Percentiles rank a stretch among this genome's conserved stretches.
These are phyloP conservation scores for Colletotrichum eremochloae DNA, from an alignment of 2,329 filamentous ascomycete species.

Conservation along the genomic window DNA sequence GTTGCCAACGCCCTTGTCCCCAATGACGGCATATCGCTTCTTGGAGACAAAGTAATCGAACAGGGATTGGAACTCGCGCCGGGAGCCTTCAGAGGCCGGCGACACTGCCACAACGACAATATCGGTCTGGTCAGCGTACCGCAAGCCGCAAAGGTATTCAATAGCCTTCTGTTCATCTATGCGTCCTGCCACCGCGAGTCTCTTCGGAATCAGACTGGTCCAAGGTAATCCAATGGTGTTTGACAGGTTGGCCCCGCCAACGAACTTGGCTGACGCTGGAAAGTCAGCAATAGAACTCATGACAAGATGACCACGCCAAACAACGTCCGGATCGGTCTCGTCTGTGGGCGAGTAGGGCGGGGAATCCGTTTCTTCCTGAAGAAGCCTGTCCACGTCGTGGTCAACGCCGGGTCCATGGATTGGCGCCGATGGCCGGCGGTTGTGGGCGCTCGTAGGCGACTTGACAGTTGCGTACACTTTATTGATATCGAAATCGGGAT, in stretches of 20 bases:
- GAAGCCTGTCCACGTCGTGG: constrained; percentile 88
- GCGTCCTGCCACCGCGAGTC: constrained; percentile 80
- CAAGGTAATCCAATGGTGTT: constrained; percentile 69
- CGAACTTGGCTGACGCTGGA: constrained; percentile 81
- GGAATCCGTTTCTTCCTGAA: constrained; percentile 83
- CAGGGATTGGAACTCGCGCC: constrained; percentile 78
- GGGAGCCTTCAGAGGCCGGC: constrained; percentile 71
- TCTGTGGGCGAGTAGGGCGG: constrained; percentile 88
- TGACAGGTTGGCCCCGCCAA: constrained; percentile 85
- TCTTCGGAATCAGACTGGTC: constrained; percentile 79
- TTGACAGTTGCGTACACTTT: constrained; percentile 87
- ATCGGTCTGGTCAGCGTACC: constrained; percentile 86
- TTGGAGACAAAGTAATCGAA: constrained; percentile 89
- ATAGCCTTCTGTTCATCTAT: constrained; percentile 87
- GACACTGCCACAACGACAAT: constrained; percentile 83
- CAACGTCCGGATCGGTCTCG: constrained; percentile 76
- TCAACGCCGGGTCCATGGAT: constrained; percentile 77
- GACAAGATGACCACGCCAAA: constrained; percentile 82
- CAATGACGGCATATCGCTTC: constrained; percentile 88
- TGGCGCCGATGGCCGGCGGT: constrained; percentile 63
- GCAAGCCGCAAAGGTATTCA: constrained; percentile 89
- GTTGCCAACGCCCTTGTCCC: constrained; percentile 78
- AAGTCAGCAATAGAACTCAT: constrained; percentile 87
- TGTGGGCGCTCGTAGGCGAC: constrained; percentile 72
- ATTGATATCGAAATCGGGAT: constrained; percentile 82